A percentile compares a stretch with the other conserved stretches of the same genome.
phyloP scores from a whole-genome alignment of 192 early-diverging fungal genomes.

The Backusella circina region DNA sequence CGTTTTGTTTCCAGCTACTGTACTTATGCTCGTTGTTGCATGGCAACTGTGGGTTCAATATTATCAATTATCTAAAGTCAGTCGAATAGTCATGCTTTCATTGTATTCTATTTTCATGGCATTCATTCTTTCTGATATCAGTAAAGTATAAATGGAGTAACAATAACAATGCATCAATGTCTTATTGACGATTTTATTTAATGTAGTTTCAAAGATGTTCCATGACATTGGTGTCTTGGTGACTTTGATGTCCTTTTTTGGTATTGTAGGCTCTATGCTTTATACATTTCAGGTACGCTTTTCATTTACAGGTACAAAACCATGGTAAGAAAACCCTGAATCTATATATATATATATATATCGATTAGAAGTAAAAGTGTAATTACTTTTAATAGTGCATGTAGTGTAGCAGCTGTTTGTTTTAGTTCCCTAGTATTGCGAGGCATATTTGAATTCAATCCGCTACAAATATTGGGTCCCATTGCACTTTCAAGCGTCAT shows the following conservation, averaged over 20 bases:
- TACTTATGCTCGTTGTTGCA: not conserved
- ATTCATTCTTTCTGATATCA: slow-evolving; percentile 4
- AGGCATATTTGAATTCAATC: not conserved
- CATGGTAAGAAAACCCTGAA: not conserved
- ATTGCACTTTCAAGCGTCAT: slow-evolving; percentile 16
- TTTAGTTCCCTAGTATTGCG: not conserved
- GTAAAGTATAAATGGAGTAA: not conserved
- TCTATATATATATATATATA: not conserved
- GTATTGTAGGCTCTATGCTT: not conserved
- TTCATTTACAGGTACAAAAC: not conserved
- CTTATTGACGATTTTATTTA: not conserved
- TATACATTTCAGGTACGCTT: slow-evolving; percentile 7
- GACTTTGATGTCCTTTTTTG: not conserved
- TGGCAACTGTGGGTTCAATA: slow-evolving; percentile 13
- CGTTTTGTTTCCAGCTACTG: not conserved
- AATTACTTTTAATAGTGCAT: not conserved
- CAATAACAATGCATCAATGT: not conserved
- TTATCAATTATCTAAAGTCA: not conserved
- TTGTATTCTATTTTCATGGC: not conserved
- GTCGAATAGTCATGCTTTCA: not conserved
- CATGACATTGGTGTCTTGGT: not conserved
- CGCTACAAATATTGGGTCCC: slow-evolving; percentile 16
- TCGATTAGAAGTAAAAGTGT: not conserved
- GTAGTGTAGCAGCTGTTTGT: not conserved
- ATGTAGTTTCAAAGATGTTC: slow-evolving; percentile 10